Evolutionary conservation across 2,329 filamentous ascomycete genomes (phyloP), one percentile per base, ranked within the genome.

Genomic region (Pseudocercospora pini-densiflorae): DNA sequence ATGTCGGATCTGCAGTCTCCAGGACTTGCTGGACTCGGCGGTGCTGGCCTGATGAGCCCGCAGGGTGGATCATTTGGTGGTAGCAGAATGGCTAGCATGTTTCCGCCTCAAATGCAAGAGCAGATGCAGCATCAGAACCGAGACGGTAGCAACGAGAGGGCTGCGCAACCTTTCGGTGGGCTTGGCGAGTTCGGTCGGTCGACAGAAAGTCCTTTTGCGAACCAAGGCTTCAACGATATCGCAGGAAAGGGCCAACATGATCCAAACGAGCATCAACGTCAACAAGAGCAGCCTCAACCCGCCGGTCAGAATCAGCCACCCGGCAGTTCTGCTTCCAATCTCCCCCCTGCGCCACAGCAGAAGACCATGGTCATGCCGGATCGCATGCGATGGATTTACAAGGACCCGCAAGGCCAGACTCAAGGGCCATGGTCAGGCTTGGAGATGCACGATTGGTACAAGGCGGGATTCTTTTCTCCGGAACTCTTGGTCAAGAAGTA

Each of bases 371-470:
- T 99, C 5, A 98, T 99, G 95, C 95, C 95, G 1, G 95, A 99
- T 78, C 87, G 96, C 14, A 99, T 99, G 93, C 87, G 94, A 74
- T 99, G 95, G 95, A 94, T 97, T 19, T 99, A 99, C 77, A 89
- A 96, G 61, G 95, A 99, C 77, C 95, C 95, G 5, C 92, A 97
- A 77, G 93, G 93, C 23, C 91, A 92, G 68, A 90, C 93, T 5
- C 95, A 99, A 77, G 95, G 95, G 0, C 95, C 95, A 0, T 99
- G 95, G 81, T 97, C 93, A 45, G 95, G 95, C 1, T 83, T 99
- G 59, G 95, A 99, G 80, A 99, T 99, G 95, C 96, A 99, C 73
- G 96, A 99, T 74, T 99, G 95, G 95, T 99, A 98, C 81, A 98
- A 98, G 79, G 94, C 94, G 43, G 94, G 94, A 54, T 99, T 98